A percentile compares a stretch with the other conserved stretches of the same genome.
These are phyloP conservation scores for Pichia deserticola DNA, from an alignment of 805 yeast species.

Conservation along the genomic window DNA sequence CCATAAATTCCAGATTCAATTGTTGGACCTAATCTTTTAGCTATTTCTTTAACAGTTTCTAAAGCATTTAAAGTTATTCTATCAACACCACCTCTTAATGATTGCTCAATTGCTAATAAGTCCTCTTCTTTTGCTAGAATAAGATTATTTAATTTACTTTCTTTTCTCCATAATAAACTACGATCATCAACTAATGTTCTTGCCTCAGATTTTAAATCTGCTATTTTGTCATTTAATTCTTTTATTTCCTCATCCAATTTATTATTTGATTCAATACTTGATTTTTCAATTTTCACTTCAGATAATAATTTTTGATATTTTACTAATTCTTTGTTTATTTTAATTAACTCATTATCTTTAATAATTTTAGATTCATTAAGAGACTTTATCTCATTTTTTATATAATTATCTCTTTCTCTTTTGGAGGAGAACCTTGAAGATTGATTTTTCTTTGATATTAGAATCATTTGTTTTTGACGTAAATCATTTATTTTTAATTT, in stretches of 20 bases:
- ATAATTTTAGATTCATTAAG: slow-evolving; percentile 10
- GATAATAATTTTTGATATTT: slow-evolving; percentile 24
- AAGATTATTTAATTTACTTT: slow-evolving; percentile 54
- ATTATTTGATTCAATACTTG: slow-evolving; percentile 9
- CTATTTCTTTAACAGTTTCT: slow-evolving; percentile 57
- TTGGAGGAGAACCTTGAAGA: slow-evolving; percentile 48
- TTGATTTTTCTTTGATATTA: slow-evolving; percentile 68
- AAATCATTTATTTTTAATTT: slow-evolving; percentile 35
- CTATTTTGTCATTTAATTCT: slow-evolving; percentile 17
- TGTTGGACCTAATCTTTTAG: slow-evolving; percentile 47
- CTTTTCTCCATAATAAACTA: slow-evolving; percentile 72
- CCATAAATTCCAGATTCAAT: slow-evolving; percentile 56
- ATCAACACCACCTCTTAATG: slow-evolving; percentile 68
- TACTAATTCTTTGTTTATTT: slow-evolving; percentile 31
- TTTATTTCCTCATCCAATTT: slow-evolving; percentile 23
- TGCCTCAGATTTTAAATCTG: slow-evolving; percentile 33
- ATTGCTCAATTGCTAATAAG: slow-evolving; percentile 43
- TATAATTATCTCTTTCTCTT: slow-evolving; percentile 62
- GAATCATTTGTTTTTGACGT: slow-evolving; percentile 45
- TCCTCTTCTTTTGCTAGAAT: slow-evolving; percentile 48
- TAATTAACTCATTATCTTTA: slow-evolving; percentile 26
- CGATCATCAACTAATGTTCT: slow-evolving; percentile 53
- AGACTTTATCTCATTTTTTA: slow-evolving; percentile 41
- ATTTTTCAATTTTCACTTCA: neutral
- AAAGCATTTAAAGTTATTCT: slow-evolving; percentile 64